These are phyloP conservation scores for Austroboletus niveus DNA, from an alignment of 1,284 basidiomycete species.

Conservation along the genomic window DNA sequence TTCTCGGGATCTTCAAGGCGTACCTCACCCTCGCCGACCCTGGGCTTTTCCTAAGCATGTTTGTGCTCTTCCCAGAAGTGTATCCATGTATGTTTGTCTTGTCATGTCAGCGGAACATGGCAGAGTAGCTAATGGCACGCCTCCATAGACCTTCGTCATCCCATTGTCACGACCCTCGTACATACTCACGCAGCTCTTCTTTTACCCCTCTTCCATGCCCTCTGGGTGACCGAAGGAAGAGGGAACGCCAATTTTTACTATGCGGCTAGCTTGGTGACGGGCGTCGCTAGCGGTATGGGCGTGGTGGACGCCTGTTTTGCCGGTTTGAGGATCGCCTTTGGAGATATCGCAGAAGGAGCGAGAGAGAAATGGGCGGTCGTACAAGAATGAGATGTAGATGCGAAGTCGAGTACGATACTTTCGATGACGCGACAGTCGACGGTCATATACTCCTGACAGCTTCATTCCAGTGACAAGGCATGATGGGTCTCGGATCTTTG, in stretches of 20 bases:
- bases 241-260: conserved; percentile 99
- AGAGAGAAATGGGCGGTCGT: conserved; percentile 29
- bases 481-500: no score
- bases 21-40: conserved; percentile 92
- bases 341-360: conserved; percentile 46
- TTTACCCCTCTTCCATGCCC: conserved; percentile 86
- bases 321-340: conserved; percentile 68
- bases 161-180: conserved; percentile 81
- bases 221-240: conserved; percentile 91
- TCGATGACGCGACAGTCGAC: no score
- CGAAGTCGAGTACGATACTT: no score
- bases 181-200: conserved; percentile 86
- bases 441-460: no score
- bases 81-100: conserved; percentile 64
- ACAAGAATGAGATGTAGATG: conserved; percentile 22
- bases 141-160: conserved; percentile 76
- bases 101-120: not conserved
- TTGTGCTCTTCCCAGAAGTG: conserved; percentile 81
- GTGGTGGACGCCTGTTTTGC: conserved; percentile 83
- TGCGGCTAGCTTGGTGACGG: conserved; percentile 92
- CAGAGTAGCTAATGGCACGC: not conserved
- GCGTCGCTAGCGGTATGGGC: conserved; percentile 81
- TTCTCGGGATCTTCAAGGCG: conserved; percentile 85
- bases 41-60: conserved; percentile 81
- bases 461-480: no score